These are phyloP conservation scores for Botrytis galanthina DNA, from an alignment of 2,329 filamentous ascomycete genomes.

Conservation along the genomic window DNA sequence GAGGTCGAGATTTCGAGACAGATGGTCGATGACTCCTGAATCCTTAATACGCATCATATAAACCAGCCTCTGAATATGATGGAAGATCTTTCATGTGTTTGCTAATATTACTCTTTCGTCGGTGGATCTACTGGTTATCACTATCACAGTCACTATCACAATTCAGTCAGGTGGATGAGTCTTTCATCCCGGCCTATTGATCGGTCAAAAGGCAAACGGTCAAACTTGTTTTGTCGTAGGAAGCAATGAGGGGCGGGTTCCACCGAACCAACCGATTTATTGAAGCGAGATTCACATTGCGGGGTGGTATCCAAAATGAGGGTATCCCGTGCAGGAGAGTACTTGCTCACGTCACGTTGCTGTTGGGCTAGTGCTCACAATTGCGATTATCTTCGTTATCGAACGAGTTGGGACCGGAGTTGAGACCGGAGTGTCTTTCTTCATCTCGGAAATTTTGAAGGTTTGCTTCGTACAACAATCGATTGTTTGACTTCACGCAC, in stretches of 20 bases:
- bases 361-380: conserved; percentile 7
- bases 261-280: not conserved
- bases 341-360: conserved; percentile 5
- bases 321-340: not conserved
- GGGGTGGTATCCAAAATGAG: conserved; percentile 8
- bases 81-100: conserved; percentile 12
- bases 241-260: not conserved
- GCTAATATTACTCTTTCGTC: not conserved
- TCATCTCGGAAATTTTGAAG: not conserved
- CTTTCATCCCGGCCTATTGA: conserved; percentile 1
- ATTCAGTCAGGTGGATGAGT: conserved; percentile 3
- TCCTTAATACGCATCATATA: not conserved
- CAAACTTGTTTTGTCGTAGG: not conserved
- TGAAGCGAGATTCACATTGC: conserved; percentile 3
- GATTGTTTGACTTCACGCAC: not conserved
- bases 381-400: not conserved
- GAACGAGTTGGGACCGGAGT: not conserved
- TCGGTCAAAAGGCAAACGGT: conserved; percentile 8
- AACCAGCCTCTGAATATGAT: not conserved
- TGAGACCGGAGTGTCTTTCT: not conserved
- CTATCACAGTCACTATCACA: conserved; percentile 9
- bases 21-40: not conserved
- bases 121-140: not conserved
- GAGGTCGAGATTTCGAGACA: not conserved
- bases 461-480: conserved; percentile 7